Evolutionary conservation across 1,284 basidiomycete genomes (phyloP).

Genomic region (Butyriboletus appendiculatus): DNA sequence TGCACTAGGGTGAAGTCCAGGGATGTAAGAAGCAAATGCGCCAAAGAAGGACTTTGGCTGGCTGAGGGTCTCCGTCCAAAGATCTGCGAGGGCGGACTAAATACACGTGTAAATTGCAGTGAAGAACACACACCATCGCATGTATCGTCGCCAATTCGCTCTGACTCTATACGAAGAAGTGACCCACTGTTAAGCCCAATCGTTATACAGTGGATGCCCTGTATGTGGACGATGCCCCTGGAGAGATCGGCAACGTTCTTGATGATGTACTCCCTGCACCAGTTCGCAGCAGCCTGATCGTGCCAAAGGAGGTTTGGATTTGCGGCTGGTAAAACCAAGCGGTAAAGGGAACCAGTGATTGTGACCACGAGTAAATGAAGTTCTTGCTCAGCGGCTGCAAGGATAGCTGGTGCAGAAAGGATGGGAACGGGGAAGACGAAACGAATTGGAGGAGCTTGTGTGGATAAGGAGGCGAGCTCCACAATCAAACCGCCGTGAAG

Average conservation of each 20-base stretch:
- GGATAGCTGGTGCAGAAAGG: constrained; percentile 64
- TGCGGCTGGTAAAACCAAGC: constrained; percentile 68
- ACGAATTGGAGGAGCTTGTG: constrained; percentile 62
- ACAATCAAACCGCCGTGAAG: constrained; percentile 75
- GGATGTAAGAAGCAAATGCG: constrained; percentile 66
- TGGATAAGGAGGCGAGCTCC: constrained; percentile 74
- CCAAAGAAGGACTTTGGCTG: constrained; percentile 64
- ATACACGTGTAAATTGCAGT: not conserved
- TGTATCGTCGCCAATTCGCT: constrained; percentile 50
- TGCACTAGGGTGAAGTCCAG: constrained; percentile 47
- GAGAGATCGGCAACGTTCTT: constrained; percentile 48
- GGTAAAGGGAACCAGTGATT: constrained; percentile 71
- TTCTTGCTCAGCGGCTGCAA: constrained; percentile 58
- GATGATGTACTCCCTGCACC: constrained; percentile 70
- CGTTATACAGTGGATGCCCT: constrained; percentile 68
- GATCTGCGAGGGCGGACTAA: constrained; percentile 42
- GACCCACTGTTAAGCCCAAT: constrained; percentile 70
- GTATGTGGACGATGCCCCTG: constrained; percentile 62
- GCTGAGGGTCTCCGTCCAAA: constrained; percentile 67
- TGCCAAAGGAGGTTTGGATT: constrained; percentile 58
- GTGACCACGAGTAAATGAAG: constrained; percentile 77
- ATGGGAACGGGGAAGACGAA: constrained; percentile 79
- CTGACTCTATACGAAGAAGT: constrained; percentile 70
- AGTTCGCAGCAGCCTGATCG: constrained; percentile 51
- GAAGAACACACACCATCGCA: constrained; percentile 50